Base-by-base conservation (phyloP, 495 filamentous ascomycete species). In the Aspergillus diversus region DNA sequence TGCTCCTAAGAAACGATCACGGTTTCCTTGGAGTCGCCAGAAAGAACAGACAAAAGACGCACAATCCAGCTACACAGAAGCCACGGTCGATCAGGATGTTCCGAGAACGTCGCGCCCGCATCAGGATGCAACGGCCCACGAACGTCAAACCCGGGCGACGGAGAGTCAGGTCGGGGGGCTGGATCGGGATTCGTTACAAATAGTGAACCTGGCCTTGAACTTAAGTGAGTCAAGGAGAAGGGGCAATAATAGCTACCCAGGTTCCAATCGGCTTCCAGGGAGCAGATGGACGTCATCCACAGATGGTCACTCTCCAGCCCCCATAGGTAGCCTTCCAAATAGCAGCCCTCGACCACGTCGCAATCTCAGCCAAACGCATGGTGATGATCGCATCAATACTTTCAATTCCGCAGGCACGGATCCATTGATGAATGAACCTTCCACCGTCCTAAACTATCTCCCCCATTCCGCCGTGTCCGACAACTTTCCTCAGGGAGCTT, bases 131-230 rank as follows among this genome's bases (percentile, higher is more conserved):
- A 35, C 35, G 11, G 5, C 51, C 16, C 34, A 66, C 12, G 55
- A 60, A 55, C 64, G 68, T 50, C 63, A 60, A 6, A 35, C 48
- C 32, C 53, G 60, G 21, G 55, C 54, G 34, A 35, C 56, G 27
- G 61, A 61, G 7, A 61, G 60, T n/a, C 69, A 66, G 51, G 49
- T 66, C 32, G 54, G 69, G 43, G 80, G 77, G 0, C 68, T 90
- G 12, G 90, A 92, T 74, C 77, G 84, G 16, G 92, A 97, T 66
- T 87, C 92, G 21, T 81, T 90, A 17, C 90, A 96, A 73, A 93
- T 97, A 61, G 91, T 97, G 42, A 92, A 90, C 68, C 88, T 97
- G 74, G 93, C 93, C 2, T 76, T 97, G 70, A 94, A 89, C 69
- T 75, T 97, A 54, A 96, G 90, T 77, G 91, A 97, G 70, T 93